Evolutionary conservation across 1,284 basidiomycete genomes (phyloP).

Genomic region (Stygiomarasmius scandens): DNA sequence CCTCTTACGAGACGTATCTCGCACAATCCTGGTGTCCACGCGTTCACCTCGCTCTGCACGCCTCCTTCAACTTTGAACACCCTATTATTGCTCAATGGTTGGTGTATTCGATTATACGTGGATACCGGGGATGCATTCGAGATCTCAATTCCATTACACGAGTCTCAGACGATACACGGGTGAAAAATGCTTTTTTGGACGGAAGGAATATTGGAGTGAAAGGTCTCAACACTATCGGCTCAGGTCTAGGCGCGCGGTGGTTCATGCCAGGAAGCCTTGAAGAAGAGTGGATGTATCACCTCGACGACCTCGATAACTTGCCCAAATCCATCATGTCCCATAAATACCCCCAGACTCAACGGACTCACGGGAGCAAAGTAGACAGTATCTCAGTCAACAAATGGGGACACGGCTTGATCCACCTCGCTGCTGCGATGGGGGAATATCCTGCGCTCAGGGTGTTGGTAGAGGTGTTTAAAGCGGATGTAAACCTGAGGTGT

Average conservation of each 20-base stretch:
- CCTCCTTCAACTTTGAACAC: background rate
- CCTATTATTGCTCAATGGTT: conserved; percentile 4
- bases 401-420: conserved; percentile 10
- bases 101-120: conserved; percentile 1
- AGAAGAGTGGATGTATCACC: too few species aligned
- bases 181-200: too few species aligned
- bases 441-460: background rate
- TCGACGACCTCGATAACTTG: too few species aligned
- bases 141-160: background rate
- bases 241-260: too few species aligned
- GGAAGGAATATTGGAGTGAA: too few species aligned
- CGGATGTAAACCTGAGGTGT: conserved; percentile 2
- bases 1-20: too few species aligned
- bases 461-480: conserved; percentile 7
- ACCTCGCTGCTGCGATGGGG: conserved; percentile 8
- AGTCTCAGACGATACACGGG: too few species aligned
- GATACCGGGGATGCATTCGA: conserved; percentile 5
- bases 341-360: too few species aligned
- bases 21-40: conserved; percentile 12
- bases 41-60: conserved; percentile 5
- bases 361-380: too few species aligned
- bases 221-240: too few species aligned
- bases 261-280: too few species aligned
- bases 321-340: too few species aligned
- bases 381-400: conserved; percentile 12